These are phyloP conservation scores for Pseudogymnoascus sp. DNA, from an alignment of 2,329 filamentous ascomycete species.

Conservation along the genomic window DNA sequence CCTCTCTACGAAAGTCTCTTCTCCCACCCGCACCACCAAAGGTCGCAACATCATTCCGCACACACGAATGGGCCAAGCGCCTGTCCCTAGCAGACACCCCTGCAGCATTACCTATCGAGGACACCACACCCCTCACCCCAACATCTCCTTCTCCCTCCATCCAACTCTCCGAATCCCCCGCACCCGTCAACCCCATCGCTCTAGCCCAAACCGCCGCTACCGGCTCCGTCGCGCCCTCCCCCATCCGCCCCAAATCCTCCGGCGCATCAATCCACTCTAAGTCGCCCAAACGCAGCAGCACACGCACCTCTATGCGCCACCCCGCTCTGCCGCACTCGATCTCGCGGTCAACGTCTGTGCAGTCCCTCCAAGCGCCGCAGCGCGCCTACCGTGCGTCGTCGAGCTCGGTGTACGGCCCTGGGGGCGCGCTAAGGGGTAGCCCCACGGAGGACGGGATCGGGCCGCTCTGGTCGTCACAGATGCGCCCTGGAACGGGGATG, in stretches of 20 bases:
- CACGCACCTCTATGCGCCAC: slow-evolving; percentile 1
- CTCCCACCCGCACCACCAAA: slow-evolving; percentile 67
- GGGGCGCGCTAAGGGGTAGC: not conserved
- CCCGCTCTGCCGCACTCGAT: not conserved
- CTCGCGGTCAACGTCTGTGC: not conserved
- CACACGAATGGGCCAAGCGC: slow-evolving; percentile 95
- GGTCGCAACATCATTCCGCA: slow-evolving; percentile 75
- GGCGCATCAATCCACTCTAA: not conserved
- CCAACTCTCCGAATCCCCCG: slow-evolving; percentile 22
- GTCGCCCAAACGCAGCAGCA: not conserved
- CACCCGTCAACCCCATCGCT: slow-evolving; percentile 18
- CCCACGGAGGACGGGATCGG: not conserved
- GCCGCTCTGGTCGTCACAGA: not conserved
- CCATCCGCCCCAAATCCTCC: not conserved
- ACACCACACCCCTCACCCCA: not conserved
- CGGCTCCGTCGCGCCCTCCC: slow-evolving; percentile 37
- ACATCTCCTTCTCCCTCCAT: slow-evolving; percentile 14
- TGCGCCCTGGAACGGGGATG: not conserved
- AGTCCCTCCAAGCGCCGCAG: not conserved
- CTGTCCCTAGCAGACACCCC: slow-evolving; percentile 69
- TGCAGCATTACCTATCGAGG: not conserved
- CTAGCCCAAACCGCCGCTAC: slow-evolving; percentile 31
- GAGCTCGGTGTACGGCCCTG: not conserved
- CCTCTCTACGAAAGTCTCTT: slow-evolving; percentile 49
- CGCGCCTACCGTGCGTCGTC: not conserved